A percentile compares a stretch with the other conserved stretches of the same genome.
Evolutionary conservation across 805 yeast genomes (phyloP).

Genomic region (Phaffomyces antillensis): DNA sequence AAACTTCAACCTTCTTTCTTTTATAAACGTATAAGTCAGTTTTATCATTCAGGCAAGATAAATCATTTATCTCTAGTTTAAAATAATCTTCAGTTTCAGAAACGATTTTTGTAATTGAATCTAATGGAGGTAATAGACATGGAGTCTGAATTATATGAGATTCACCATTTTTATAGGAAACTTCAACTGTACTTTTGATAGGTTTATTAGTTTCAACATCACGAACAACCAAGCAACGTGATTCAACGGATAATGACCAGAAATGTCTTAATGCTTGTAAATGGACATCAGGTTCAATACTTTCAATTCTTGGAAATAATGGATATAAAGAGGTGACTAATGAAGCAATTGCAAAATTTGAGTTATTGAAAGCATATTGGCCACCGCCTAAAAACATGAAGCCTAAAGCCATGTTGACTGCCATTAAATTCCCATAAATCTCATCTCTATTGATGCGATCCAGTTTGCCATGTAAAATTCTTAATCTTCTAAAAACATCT

Average conservation of each 20-base stretch:
- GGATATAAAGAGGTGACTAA: slow-evolving; percentile 77
- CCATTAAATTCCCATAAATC: slow-evolving; percentile 68
- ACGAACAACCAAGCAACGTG: slow-evolving; percentile 71
- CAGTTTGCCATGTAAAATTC: slow-evolving; percentile 53
- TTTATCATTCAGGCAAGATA: slow-evolving; percentile 25
- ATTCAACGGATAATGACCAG: slow-evolving; percentile 82
- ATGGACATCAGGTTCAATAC: slow-evolving; percentile 48
- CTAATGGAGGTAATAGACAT: slow-evolving; percentile 56
- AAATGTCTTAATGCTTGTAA: slow-evolving; percentile 83
- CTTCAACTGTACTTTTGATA: slow-evolving; percentile 35
- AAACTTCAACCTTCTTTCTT: slow-evolving; percentile 24
- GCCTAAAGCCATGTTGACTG: slow-evolving; percentile 77
- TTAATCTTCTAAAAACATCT: slow-evolving; percentile 62
- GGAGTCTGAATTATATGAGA: slow-evolving; percentile 43
- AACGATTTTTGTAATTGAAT: slow-evolving; percentile 39
- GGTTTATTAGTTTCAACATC: slow-evolving; percentile 59
- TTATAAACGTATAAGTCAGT: slow-evolving; percentile 41
- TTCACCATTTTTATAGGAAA: slow-evolving; percentile 32
- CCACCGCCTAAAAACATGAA: slow-evolving; percentile 89
- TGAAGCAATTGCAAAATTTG: slow-evolving; percentile 59
- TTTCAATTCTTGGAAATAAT: slow-evolving; percentile 43
- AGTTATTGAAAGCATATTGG: slow-evolving; percentile 66
- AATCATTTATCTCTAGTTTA: slow-evolving; percentile 36
- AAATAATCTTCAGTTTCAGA: slow-evolving; percentile 45
- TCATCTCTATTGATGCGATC: slow-evolving; percentile 16